Percentiles rank a stretch among this genome's conserved stretches.
phyloP scores from a whole-genome alignment of 169 alveolate species.

The Plasmodium gallinaceum region DNA sequence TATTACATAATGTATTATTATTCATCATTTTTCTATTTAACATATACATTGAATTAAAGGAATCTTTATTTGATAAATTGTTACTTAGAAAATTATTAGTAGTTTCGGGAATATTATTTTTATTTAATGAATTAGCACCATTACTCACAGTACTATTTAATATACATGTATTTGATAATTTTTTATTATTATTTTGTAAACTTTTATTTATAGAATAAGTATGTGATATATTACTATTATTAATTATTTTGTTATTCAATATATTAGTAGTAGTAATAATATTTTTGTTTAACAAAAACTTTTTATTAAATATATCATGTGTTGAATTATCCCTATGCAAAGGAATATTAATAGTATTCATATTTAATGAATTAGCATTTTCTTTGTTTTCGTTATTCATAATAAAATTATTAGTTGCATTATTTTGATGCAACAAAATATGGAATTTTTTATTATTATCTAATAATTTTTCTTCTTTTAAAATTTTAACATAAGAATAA shows the following conservation, averaged over 20 bases:
- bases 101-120: too few relatives aligned
- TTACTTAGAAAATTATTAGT: too few relatives aligned
- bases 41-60: background rate
- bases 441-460: background rate
- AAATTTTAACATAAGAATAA: background rate
- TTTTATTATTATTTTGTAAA: background rate
- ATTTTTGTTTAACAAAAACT: background rate
- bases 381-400: background rate
- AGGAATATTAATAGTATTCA: constrained; percentile 19
- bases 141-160: too few relatives aligned
- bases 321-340: background rate
- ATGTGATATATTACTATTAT: background rate
- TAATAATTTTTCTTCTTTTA: background rate
- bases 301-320: background rate
- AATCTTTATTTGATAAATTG: background rate
- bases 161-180: background rate
- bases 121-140: too few relatives aligned
- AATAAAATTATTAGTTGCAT: background rate
- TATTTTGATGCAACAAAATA: constrained; percentile 1
- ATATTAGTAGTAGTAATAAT: constrained; percentile 1
- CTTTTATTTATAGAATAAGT: background rate
- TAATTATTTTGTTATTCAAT: background rate
- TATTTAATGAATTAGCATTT: background rate
- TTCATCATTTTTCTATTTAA: background rate
- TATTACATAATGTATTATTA: background rate